Percentiles rank a stretch among this genome's conserved stretches.
These are phyloP conservation scores for Pachyrhizus erosus DNA, from an alignment of 306 rosid species.

Conservation along the genomic window DNA sequence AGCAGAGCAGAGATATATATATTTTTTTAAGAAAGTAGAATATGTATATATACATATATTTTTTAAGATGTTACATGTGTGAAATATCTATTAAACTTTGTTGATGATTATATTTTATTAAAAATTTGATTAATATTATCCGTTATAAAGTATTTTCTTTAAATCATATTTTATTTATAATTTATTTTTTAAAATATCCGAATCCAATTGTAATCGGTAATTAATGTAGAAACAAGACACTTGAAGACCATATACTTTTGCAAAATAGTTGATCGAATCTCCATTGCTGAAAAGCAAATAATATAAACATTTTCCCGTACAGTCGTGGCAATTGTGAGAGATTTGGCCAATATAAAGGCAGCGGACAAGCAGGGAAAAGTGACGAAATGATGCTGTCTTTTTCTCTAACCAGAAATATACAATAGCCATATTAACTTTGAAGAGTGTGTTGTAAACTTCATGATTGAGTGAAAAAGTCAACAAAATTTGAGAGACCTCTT, in stretches of 20 bases:
- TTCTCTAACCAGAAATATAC: slow-evolving; percentile 37
- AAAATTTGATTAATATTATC: too few relatives aligned
- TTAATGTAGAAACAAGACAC: too few relatives aligned
- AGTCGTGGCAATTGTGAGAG: slow-evolving; percentile 17
- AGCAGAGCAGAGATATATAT: too few relatives aligned
- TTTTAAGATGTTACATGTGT: too few relatives aligned
- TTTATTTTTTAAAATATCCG: too few relatives aligned
- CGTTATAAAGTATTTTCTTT: too few relatives aligned
- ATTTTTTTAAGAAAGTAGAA: too few relatives aligned
- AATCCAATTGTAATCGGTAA: too few relatives aligned
- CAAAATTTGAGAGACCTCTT: slow-evolving; percentile 45
- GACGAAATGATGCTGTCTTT: slow-evolving; percentile 35
- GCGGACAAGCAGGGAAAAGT: slow-evolving; percentile 6
- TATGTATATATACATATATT: too few relatives aligned
- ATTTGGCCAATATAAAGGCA: slow-evolving; percentile 45
- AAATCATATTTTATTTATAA: too few relatives aligned
- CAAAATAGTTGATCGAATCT: slow-evolving; percentile 33
- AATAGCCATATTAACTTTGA: slow-evolving; percentile 29
- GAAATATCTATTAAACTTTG: too few relatives aligned
- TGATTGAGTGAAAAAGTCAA: slow-evolving; percentile 41
- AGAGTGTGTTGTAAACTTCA: slow-evolving; percentile 44
- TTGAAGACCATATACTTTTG: slow-evolving; percentile 18
- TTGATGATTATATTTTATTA: too few relatives aligned
- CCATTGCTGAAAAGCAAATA: slow-evolving; percentile 14
- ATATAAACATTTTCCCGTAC: slow-evolving; percentile 21